Percentiles rank a stretch among this genome's conserved stretches.
Conservation (phyloP, 2,329 filamentous ascomycete genomes). For the Herpotrichia juniperi region DNA sequence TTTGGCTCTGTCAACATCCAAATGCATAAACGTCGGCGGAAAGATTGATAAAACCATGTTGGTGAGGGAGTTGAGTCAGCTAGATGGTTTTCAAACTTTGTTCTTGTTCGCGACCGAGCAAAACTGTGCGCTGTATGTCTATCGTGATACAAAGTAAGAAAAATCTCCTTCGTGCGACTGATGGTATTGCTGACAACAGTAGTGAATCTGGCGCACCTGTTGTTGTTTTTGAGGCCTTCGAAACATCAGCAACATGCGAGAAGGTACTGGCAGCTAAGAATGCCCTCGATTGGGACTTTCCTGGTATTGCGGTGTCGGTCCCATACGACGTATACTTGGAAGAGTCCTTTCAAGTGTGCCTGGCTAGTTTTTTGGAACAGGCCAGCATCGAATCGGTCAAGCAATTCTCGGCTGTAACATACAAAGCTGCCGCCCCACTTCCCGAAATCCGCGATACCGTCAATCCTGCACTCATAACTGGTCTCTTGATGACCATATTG, state of each 20-base stretch:
- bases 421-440: conserved; percentile 58
- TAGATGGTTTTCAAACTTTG: conserved; percentile 35
- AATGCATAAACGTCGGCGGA: conserved; percentile 27
- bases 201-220: conserved; percentile 13
- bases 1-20: conserved; percentile 20
- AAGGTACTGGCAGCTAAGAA: conserved; percentile 58
- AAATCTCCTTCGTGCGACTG: conserved; percentile 8
- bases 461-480: conserved; percentile 63
- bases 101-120: conserved; percentile 56
- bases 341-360: conserved; percentile 51
- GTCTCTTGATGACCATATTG: conserved; percentile 66
- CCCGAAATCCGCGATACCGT: conserved; percentile 64
- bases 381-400: conserved; percentile 58
- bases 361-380: conserved; percentile 62
- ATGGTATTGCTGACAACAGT: not conserved
- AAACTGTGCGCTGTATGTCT: conserved; percentile 56
- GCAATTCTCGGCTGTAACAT: conserved; percentile 57
- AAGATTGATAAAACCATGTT: conserved; percentile 29
- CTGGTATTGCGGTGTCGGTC: conserved; percentile 59
- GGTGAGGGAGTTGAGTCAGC: conserved; percentile 20
- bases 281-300: conserved; percentile 66
- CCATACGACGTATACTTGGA: conserved; percentile 48
- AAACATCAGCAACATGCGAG: conserved; percentile 61
- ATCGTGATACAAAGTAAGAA: conserved; percentile 39
- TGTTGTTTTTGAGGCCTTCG: conserved; percentile 65